Percentiles rank a stretch among this genome's conserved stretches.
Evolutionary conservation across 2,329 filamentous ascomycete species (phyloP).

Genomic region (Scedosporium aurantiacum): DNA sequence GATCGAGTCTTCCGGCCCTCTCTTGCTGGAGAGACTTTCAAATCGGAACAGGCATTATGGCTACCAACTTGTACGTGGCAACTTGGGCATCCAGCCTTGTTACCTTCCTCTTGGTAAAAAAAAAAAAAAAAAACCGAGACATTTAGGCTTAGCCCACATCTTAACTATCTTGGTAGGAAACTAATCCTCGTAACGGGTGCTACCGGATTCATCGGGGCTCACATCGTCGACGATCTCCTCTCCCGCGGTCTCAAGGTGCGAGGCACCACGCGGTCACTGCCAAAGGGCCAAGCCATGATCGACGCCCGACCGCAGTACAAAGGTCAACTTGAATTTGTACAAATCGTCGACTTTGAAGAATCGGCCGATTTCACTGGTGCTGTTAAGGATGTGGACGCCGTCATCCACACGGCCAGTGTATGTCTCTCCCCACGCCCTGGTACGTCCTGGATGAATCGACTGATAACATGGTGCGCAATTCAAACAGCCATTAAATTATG

Average conservation of each 20-base stretch:
- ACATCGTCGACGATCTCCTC: slow-evolving; percentile 25
- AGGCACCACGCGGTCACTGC: slow-evolving; percentile 23
- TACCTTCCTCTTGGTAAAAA: no score
- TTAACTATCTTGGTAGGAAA: slow-evolving; percentile 4
- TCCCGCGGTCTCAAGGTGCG: slow-evolving; percentile 24
- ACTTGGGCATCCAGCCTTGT: no score
- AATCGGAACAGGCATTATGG: no score
- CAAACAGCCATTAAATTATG: slow-evolving; percentile 29
- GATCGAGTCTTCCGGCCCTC: no score
- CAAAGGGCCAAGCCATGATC: slow-evolving; percentile 4
- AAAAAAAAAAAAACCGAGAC: no score
- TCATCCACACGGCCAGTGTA: slow-evolving; percentile 28
- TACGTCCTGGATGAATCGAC: no score
- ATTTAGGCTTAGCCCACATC: no score
- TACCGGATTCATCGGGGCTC: slow-evolving; percentile 30
- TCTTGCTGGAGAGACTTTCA: no score
- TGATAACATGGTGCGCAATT: no score
- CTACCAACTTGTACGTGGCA: no score
- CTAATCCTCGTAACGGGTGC: slow-evolving; percentile 28
- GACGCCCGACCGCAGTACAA: slow-evolving; percentile 9
- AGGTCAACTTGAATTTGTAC: slow-evolving; percentile 18
- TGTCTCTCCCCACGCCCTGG: not conserved
- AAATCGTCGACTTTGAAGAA: slow-evolving; percentile 20
- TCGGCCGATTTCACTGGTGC: slow-evolving; percentile 14
- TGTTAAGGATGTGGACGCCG: slow-evolving; percentile 15